A percentile compares a stretch with the other conserved stretches of the same genome.
These are phyloP conservation scores for Leptosphaerulina australis DNA, from an alignment of 2,329 filamentous ascomycete species.

Conservation along the genomic window DNA sequence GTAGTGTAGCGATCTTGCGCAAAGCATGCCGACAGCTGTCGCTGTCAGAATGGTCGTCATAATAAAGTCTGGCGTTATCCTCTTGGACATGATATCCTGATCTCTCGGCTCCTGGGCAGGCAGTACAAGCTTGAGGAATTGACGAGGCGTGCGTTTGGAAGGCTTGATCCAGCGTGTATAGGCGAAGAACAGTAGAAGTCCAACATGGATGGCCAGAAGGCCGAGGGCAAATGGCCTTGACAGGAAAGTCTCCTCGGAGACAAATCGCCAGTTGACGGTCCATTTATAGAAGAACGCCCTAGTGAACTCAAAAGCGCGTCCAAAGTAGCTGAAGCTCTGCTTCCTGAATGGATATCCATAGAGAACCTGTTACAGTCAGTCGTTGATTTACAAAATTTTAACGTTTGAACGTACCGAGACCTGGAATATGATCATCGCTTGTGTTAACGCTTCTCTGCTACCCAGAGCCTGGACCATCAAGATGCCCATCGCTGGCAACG, in stretches of 20 bases:
- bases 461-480: slow-evolving; percentile 77
- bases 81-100: slow-evolving; percentile 62
- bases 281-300: slow-evolving; percentile 94
- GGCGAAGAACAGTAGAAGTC: slow-evolving; percentile 71
- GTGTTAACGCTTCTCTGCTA: slow-evolving; percentile 66
- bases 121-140: slow-evolving; percentile 59
- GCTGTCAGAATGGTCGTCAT: slow-evolving; percentile 78
- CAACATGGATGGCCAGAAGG: slow-evolving; percentile 69
- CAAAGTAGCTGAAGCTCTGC: slow-evolving; percentile 74
- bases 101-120: slow-evolving; percentile 50
- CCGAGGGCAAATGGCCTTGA: slow-evolving; percentile 70
- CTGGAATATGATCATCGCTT: slow-evolving; percentile 74
- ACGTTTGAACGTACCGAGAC: slow-evolving; percentile 66
- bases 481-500: slow-evolving; percentile 78
- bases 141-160: slow-evolving; percentile 62
- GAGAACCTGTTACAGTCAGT: slow-evolving; percentile 51
- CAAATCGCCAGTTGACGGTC: slow-evolving; percentile 98
- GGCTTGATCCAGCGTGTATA: slow-evolving; percentile 74
- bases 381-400: background rate
- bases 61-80: slow-evolving; percentile 73
- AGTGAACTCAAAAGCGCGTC: slow-evolving; percentile 86
- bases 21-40: slow-evolving; percentile 79
- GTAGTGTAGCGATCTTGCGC: slow-evolving; percentile 88
- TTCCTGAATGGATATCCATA: slow-evolving; percentile 70
- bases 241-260: slow-evolving; percentile 83